phyloP scores from a whole-genome alignment of 2,329 filamentous ascomycete species.

The Claviceps arundinis region DNA sequence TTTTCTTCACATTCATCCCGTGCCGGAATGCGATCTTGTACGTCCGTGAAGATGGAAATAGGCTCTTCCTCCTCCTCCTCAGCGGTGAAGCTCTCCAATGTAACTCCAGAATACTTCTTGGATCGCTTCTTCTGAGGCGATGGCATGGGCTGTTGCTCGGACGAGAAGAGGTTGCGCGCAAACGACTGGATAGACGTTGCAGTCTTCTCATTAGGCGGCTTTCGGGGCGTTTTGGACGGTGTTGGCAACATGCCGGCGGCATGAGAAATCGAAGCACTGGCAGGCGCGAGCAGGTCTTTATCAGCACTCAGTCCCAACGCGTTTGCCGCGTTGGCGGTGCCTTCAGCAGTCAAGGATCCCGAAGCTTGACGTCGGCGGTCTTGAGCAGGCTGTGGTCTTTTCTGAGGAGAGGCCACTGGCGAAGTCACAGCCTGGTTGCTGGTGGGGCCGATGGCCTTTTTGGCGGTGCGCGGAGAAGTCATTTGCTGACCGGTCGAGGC shows the following conservation, averaged over 20 bases:
- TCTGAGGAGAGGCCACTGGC: conserved; percentile 34
- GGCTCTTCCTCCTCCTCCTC: conserved; percentile 42
- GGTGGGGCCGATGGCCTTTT: conserved; percentile 16
- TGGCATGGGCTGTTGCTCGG: conserved; percentile 43
- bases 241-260: conserved; percentile 54
- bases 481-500: conserved; percentile 19
- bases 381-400: conserved; percentile 34
- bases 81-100: conserved; percentile 43
- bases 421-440: conserved; percentile 22
- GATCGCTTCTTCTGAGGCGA: conserved; percentile 44
- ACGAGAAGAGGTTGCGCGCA: conserved; percentile 49
- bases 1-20: conserved; percentile 54
- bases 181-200: conserved; percentile 38
- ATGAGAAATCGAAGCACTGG: conserved; percentile 17
- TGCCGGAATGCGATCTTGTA: conserved; percentile 62
- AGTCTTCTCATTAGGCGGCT: conserved; percentile 39
- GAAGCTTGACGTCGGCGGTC: conserved; percentile 36
- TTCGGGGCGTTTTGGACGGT: conserved; percentile 64
- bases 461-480: conserved; percentile 20
- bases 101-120: conserved; percentile 42
- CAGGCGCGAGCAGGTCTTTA: conserved; percentile 14
- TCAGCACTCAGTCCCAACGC: conserved; percentile 24
- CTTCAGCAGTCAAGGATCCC: conserved; percentile 29
- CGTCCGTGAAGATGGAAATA: conserved; percentile 68
- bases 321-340: conserved; percentile 28